Percentiles rank a stretch among this genome's conserved stretches.
Conservation (phyloP, 345 rosid genomes). For the Bruguiera gymnorhiza region DNA sequence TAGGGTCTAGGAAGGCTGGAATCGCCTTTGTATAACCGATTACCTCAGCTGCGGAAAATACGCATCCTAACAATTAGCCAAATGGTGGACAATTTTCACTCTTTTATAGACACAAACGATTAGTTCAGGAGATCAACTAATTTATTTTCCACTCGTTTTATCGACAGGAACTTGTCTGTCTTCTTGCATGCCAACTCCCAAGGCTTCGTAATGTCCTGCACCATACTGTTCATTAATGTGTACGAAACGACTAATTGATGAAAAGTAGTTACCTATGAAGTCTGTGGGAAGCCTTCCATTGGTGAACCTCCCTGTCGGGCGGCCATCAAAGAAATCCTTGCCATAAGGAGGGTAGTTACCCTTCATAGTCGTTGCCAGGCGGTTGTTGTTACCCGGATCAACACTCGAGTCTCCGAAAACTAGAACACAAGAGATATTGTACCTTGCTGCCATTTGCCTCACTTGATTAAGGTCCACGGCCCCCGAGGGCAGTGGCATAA, state of each 20-base stretch:
- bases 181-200: no score
- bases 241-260: no score
- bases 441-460: constrained; percentile 38
- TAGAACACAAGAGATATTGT: constrained; percentile 56
- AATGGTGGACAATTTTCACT: neutral
- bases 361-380: constrained; percentile 42
- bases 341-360: constrained; percentile 74
- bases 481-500: constrained; percentile 17
- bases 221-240: no score
- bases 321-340: constrained; percentile 50
- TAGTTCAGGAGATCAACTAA: no score
- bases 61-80: neutral
- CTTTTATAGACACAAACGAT: no score
- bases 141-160: no score
- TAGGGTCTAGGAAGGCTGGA: constrained; percentile 69
- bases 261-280: constrained; percentile 42
- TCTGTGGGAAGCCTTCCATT: constrained; percentile 77
- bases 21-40: constrained; percentile 51
- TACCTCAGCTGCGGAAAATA: constrained; percentile 40
- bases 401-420: constrained; percentile 92
- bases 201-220: no score
- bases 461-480: constrained; percentile 32
- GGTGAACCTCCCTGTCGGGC: constrained; percentile 59
- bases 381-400: constrained; percentile 76
- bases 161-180: no score